Conservation (phyloP, 129 eudicot species). For the Smallanthus sonchifolius region DNA sequence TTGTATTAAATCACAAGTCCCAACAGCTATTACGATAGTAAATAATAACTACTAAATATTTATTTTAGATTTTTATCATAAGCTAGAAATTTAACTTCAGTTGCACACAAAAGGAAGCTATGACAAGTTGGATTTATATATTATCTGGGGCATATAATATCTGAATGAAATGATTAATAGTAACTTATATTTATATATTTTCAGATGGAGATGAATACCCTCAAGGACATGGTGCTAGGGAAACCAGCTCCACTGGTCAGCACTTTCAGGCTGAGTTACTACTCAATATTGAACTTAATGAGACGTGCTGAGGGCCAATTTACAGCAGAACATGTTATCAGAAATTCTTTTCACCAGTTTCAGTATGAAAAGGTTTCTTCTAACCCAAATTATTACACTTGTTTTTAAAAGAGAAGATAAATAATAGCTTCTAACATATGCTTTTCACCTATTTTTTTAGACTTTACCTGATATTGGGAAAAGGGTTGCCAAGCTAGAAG, state of each 20-base stretch:
- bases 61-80: not conserved
- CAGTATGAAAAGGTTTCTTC: constrained; percentile 83
- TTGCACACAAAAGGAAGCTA: not conserved
- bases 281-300: constrained; percentile 92
- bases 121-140: not conserved
- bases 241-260: constrained; percentile 97
- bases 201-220: constrained; percentile 96
- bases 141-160: not conserved
- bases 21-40: not conserved
- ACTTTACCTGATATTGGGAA: constrained; percentile 93
- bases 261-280: constrained; percentile 94
- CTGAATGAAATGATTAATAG: not conserved
- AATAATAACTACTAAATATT: not conserved
- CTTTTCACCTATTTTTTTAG: constrained; percentile 31
- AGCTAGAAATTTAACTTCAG: not conserved
- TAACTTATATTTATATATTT: not conserved
- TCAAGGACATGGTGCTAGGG: constrained; percentile 93
- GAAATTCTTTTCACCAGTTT: constrained; percentile 91
- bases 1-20: not conserved
- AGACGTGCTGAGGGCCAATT: constrained; percentile 99
- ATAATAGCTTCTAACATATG: constrained; percentile 8
- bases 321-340: constrained; percentile 97
- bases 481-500: constrained; percentile 80
- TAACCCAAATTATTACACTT: not conserved
- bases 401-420: not conserved